These are phyloP conservation scores for Phylloporus rhodoxanthus DNA, from an alignment of 768 basidiomycete genomes.

Conservation along the genomic window DNA sequence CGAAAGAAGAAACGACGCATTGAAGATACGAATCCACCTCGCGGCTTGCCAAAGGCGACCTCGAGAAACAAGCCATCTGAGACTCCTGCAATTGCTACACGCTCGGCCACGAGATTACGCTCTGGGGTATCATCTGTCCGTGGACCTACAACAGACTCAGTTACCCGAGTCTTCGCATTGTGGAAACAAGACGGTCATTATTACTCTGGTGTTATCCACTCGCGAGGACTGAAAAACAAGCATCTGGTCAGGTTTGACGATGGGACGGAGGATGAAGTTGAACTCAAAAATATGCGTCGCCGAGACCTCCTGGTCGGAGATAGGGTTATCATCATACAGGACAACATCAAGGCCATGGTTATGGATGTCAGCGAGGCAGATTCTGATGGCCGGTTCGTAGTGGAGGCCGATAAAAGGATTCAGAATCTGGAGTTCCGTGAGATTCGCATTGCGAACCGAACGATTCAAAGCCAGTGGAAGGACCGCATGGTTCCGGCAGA, in stretches of 20 bases:
- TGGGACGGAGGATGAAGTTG: constrained; percentile 40
- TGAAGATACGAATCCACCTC: constrained; percentile 23
- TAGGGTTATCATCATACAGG: constrained; percentile 39
- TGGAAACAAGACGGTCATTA: constrained; percentile 59
- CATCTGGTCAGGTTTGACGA: constrained; percentile 69
- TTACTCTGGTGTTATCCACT: constrained; percentile 54
- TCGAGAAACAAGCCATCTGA: constrained; percentile 23
- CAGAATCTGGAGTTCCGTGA: constrained; percentile 31
- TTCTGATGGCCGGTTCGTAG: constrained; percentile 27
- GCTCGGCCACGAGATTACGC: constrained; percentile 37
- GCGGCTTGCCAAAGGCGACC: constrained; percentile 19
- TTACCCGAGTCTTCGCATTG: constrained; percentile 64
- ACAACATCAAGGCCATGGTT: constrained; percentile 27
- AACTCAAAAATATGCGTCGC: constrained; percentile 47
- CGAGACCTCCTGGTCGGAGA: constrained; percentile 52
- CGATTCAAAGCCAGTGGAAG: constrained; percentile 47
- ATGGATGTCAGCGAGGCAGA: constrained; percentile 29
- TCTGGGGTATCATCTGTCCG: constrained; percentile 30
- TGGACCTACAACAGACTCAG: constrained; percentile 12
- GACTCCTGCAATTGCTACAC: constrained; percentile 28
- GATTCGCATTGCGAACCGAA: constrained; percentile 47
- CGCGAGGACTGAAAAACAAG: constrained; percentile 22
- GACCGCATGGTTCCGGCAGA: constrained; percentile 44
- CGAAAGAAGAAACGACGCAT: constrained; percentile 47
- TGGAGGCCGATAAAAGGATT: constrained; percentile 37